Percentiles rank a stretch among this genome's conserved stretches.
Conservation (phyloP, 108 stramenopile genomes). For the Aurantiochytrium sp. region DNA sequence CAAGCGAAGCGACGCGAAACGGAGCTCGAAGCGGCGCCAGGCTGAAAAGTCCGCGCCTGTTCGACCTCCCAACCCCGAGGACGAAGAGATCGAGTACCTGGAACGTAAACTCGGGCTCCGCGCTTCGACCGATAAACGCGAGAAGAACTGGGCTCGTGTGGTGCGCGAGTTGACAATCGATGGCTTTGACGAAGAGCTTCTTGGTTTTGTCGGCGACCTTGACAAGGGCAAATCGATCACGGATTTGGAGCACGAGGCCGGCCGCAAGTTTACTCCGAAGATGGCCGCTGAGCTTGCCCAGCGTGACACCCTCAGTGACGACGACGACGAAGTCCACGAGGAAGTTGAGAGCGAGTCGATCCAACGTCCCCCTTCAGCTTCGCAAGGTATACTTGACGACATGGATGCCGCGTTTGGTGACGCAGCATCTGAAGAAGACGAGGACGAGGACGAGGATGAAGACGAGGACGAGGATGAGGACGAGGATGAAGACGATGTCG, state of each 20-base stretch:
- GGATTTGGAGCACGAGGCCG: constrained; percentile 54
- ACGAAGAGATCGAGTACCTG: constrained; percentile 1
- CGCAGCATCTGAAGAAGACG: background rate
- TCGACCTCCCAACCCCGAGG: background rate
- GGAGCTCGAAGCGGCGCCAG: background rate
- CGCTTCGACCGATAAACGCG: constrained; percentile 5
- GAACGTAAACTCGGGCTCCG: background rate
- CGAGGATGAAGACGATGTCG: background rate
- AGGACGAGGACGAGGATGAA: background rate
- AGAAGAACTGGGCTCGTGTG: constrained; percentile 59
- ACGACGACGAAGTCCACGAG: constrained; percentile 64
- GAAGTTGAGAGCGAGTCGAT: constrained; percentile 56
- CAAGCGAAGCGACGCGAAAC: background rate
- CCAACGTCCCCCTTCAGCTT: background rate
- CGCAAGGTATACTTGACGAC: background rate
- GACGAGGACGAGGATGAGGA: background rate
- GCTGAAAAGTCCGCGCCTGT: background rate
- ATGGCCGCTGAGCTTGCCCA: constrained; percentile 10
- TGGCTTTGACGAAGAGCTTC: constrained; percentile 61
- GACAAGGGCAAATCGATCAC: constrained; percentile 62
- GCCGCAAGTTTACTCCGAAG: constrained; percentile 48
- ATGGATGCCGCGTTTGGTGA: background rate
- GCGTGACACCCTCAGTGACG: constrained; percentile 55
- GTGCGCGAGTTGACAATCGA: constrained; percentile 68
- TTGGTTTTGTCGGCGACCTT: constrained; percentile 56